These are phyloP conservation scores for Arabidopsis arenosa DNA, from an alignment of 345 rosid genomes.

Conservation along the genomic window DNA sequence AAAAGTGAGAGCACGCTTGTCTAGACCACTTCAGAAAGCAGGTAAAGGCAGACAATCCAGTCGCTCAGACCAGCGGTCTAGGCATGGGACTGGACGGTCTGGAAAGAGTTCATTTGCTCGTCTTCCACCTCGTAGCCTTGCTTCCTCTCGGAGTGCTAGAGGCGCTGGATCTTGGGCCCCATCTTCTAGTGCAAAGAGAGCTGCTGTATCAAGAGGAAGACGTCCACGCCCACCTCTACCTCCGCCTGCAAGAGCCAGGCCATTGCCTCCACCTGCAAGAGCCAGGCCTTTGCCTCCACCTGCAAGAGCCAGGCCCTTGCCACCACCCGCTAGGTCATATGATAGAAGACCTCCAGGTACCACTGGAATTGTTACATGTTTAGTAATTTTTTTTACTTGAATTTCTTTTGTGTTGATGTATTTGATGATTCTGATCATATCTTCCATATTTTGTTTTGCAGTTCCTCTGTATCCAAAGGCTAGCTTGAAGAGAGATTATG, in stretches of 20 bases:
- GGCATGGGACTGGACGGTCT: conserved; percentile 64
- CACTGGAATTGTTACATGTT: conserved; percentile 15
- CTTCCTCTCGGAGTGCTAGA: conserved; percentile 54
- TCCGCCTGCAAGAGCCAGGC: conserved; percentile 70
- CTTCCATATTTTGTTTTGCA: conserved; percentile 45
- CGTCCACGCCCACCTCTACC: conserved; percentile 76
- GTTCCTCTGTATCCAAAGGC: conserved; percentile 76
- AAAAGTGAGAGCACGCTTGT: conserved; percentile 95
- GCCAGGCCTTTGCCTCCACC: conserved; percentile 56
- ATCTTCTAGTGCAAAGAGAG: conserved; percentile 63
- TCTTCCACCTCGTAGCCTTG: conserved; percentile 57
- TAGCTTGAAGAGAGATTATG: conserved; percentile 83
- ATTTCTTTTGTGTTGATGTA: background rate
- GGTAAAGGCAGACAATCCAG: conserved; percentile 67
- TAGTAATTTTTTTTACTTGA: background rate
- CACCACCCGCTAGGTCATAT: conserved; percentile 75
- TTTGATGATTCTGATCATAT: conserved; percentile 18
- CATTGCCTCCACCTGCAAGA: conserved; percentile 46
- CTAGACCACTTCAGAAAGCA: conserved; percentile 83
- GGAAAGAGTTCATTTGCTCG: conserved; percentile 73
- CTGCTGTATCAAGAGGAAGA: conserved; percentile 65
- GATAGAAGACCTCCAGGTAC: conserved; percentile 88
- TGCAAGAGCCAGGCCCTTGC: conserved; percentile 71
- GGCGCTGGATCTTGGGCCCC: conserved; percentile 61
- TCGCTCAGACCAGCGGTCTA: conserved; percentile 67